These are phyloP conservation scores for Saksenaea oblongispora DNA, from an alignment of 371 early-diverging fungal genomes.

Conservation along the genomic window DNA sequence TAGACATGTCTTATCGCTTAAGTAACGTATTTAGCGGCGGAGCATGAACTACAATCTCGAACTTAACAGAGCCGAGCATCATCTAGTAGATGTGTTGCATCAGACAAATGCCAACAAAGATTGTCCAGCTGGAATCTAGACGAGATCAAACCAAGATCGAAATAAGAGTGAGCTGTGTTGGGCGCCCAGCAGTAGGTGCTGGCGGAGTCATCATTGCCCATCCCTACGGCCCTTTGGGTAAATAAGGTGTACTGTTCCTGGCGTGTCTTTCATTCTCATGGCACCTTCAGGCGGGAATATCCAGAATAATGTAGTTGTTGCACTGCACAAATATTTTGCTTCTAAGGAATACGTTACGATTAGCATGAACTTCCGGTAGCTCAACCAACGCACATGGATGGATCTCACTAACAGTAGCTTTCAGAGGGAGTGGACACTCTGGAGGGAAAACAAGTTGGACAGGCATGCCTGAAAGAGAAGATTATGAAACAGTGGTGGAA, in stretches of 20 bases:
- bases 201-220: conserved; percentile 36
- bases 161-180: not conserved
- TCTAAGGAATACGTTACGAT: conserved; percentile 29
- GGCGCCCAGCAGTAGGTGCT: not conserved
- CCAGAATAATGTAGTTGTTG: conserved; percentile 44
- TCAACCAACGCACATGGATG: too few species aligned
- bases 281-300: conserved; percentile 35
- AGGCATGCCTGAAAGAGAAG: conserved; percentile 56
- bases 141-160: not conserved
- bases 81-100: not conserved
- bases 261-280: not conserved
- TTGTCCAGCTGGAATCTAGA: not conserved
- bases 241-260: not conserved
- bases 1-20: too few species aligned
- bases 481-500: conserved; percentile 52
- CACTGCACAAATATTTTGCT: conserved; percentile 31
- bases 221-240: conserved; percentile 53
- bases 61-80: not conserved
- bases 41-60: not conserved
- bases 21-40: too few species aligned
- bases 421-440: conserved; percentile 55
- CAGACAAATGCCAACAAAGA: not conserved
- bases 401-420: not conserved
- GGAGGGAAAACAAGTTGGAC: conserved; percentile 61
- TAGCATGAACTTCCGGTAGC: conserved; percentile 56